Conservation (phyloP, 768 basidiomycete species). For the Mycena epipterygia region DNA sequence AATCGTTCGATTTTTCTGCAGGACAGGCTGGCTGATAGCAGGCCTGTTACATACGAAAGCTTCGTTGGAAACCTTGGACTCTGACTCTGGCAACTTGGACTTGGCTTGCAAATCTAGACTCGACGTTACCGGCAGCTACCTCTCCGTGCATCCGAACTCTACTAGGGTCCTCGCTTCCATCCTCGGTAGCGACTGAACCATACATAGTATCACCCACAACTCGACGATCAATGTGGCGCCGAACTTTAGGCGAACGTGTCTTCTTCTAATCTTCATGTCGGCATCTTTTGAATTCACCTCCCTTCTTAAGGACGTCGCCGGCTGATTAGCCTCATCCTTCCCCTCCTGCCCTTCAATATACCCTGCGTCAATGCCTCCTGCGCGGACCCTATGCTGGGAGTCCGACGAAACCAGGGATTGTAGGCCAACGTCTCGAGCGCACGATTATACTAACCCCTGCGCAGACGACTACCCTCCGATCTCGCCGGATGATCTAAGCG, state of each 20-base stretch:
- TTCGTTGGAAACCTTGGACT: not conserved
- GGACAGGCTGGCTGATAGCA: not conserved
- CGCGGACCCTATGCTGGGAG: not conserved
- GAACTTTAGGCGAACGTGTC: not conserved
- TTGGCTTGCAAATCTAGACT: not conserved
- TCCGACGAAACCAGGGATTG: not conserved
- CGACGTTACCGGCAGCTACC: not conserved
- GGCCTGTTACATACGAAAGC: not conserved
- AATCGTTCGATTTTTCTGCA: not conserved
- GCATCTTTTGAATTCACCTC: not conserved
- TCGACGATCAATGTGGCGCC: slow-evolving; percentile 13
- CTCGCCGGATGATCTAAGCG: too few relatives aligned
- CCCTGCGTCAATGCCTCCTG: not conserved
- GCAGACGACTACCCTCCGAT: not conserved
- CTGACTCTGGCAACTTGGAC: not conserved
- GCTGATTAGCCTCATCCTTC: not conserved
- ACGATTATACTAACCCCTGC: not conserved
- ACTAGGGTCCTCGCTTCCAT: slow-evolving; percentile 8
- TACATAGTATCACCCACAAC: not conserved
- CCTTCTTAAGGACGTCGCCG: slow-evolving; percentile 8
- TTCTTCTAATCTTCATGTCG: slow-evolving; percentile 6
- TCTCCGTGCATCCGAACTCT: slow-evolving; percentile 12
- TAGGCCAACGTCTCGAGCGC: not conserved
- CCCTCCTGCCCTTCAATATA: not conserved
- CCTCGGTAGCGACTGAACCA: slow-evolving; percentile 2